Base-by-base conservation (phyloP, 2,329 filamentous ascomycete species). In the Colletotrichum australisinense region DNA sequence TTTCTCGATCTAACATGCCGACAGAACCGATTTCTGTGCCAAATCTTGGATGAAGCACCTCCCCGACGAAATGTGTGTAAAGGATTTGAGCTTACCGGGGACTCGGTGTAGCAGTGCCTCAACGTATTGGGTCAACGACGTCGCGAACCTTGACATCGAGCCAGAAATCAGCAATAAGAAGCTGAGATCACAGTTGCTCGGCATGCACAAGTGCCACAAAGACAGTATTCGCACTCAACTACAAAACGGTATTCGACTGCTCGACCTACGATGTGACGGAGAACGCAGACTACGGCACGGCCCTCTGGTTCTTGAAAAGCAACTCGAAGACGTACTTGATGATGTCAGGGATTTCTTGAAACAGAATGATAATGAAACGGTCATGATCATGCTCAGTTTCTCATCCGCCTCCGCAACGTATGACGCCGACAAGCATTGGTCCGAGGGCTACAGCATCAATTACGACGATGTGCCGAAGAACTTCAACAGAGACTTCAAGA, bases 51-150 rank as follows among this genome's bases (percentile, higher is more conserved):
- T 71, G 68, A 60, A 30, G 4, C 53, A 42, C 19, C 32, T 71
- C 24, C n/a, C 38, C 11, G 32, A 32, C 9, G 32, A 62, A 0
- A 4, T 46, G 8, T 53, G n/a, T n/a, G 38, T 67, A 6, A 46
- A 56, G 11, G 53, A 49, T 12, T 53, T 71, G 24, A 67, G 63
- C 7, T 32, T 71, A 2, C 63, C 68, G 5, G 68, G 68, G 9
- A 71, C 63, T 19, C 63, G 63, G 0, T 60, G 30, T 35, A 71
- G 68, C 26, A 60, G 68, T 62, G 68, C 68, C 6, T 52, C 38
- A 4, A 26, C 30, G 8, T n/a, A 11, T 22, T 52, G 57, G 49
- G 24, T 71, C 30, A 53, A 55, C 9, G 63, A 67, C 1, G 56
- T 55, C 12, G 46, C n/a, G 2, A 24, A 67, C 1, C 26, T 56